phyloP scores from a whole-genome alignment of 352 stramenopile genomes.

The Phytophthora crassamura region DNA sequence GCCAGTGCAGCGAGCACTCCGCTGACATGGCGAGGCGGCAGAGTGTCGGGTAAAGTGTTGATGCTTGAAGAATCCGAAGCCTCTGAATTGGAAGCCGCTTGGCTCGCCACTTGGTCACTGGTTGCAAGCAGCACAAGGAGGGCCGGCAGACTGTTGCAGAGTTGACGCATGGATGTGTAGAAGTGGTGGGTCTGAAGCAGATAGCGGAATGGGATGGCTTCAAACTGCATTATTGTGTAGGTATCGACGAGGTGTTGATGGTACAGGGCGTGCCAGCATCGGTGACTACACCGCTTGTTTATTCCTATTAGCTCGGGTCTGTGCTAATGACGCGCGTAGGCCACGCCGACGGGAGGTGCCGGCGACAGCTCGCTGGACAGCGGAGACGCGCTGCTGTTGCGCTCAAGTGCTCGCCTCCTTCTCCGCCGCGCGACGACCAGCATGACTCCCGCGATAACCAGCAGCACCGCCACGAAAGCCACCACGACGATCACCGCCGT shows the following conservation, averaged over 20 bases:
- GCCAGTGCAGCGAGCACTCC: neutral
- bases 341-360: slow-evolving; percentile 16
- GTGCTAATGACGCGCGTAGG: slow-evolving; percentile 29
- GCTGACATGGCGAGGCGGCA: neutral
- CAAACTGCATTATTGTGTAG: neutral
- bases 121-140: neutral
- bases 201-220: neutral
- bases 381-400: slow-evolving; percentile 23
- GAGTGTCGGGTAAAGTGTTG: neutral
- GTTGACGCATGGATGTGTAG: too few species aligned
- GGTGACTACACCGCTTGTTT: slow-evolving; percentile 1
- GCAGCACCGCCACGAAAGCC: slow-evolving; percentile 14
- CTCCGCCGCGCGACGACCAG: slow-evolving; percentile 22
- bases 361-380: slow-evolving; percentile 18
- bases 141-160: neutral
- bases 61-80: neutral
- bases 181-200: too few species aligned
- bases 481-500: slow-evolving; percentile 28
- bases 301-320: slow-evolving; percentile 5
- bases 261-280: slow-evolving; percentile 1
- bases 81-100: slow-evolving; percentile 1
- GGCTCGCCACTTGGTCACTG: neutral
- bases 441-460: slow-evolving; percentile 20
- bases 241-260: slow-evolving; percentile 12
- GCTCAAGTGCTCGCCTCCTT: slow-evolving; percentile 26